Evolutionary conservation across 1,284 basidiomycete species (phyloP).

Genomic region (Trichosporon asahii): DNA sequence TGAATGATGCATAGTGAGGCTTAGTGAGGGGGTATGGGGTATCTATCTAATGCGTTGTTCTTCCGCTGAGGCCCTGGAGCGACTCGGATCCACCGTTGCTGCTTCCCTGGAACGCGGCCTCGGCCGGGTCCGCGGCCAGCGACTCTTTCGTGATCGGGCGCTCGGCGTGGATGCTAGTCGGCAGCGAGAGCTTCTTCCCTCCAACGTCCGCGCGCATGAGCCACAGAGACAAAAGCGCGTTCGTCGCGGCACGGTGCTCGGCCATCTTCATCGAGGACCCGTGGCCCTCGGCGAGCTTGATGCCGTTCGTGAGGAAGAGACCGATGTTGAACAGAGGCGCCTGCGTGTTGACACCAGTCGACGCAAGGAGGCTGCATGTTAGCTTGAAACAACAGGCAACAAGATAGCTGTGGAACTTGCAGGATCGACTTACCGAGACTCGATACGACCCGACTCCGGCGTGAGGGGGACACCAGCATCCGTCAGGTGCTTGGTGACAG

Average conservation of each 20-base stretch:
- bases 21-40: constrained; percentile 11
- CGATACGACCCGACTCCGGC: constrained; percentile 54
- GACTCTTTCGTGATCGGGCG: constrained; percentile 12
- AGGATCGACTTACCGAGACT: constrained; percentile 58
- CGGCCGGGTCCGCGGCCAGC: not conserved
- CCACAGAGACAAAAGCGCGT: constrained; percentile 46
- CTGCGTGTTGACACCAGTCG: constrained; percentile 83
- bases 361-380: constrained; percentile 69
- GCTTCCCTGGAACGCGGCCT: constrained; percentile 14
- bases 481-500: constrained; percentile 65
- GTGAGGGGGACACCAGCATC: constrained; percentile 58
- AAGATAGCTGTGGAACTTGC: not conserved
- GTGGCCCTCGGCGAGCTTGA: constrained; percentile 89
- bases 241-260: constrained; percentile 71
- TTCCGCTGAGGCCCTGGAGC: constrained; percentile 17
- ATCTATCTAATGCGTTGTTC: constrained; percentile 19
- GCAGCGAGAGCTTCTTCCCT: constrained; percentile 13
- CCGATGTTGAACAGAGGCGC: constrained; percentile 91
- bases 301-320: constrained; percentile 77
- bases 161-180: constrained; percentile 16
- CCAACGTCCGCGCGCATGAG: constrained; percentile 31
- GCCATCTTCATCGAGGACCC: constrained; percentile 93
- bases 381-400: not conserved
- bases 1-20: constrained; percentile 15
- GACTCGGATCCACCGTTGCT: constrained; percentile 17